Evolutionary conservation across 441 rosid species (phyloP).

Genomic region (Flueggea neowawraea): DNA sequence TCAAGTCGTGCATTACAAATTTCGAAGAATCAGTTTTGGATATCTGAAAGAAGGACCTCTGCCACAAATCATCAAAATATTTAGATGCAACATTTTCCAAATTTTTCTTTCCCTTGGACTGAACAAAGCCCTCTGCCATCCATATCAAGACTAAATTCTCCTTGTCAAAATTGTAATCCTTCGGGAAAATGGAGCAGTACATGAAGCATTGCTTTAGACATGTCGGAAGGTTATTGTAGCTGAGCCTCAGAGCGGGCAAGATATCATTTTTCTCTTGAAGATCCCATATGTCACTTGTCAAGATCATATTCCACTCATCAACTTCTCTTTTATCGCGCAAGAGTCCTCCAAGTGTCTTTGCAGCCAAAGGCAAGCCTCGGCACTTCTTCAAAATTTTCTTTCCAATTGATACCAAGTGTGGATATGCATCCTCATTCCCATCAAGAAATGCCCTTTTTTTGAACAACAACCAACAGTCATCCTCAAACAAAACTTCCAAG

Average conservation of each 20-base stretch:
- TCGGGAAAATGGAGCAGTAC: conserved; percentile 37
- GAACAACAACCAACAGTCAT: conserved; percentile 28
- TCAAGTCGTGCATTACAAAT: conserved; percentile 32
- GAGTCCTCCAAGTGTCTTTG: conserved; percentile 29
- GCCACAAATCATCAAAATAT: conserved; percentile 25
- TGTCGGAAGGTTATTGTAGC: conserved; percentile 29
- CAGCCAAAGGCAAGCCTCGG: conserved; percentile 32
- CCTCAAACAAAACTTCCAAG: conserved; percentile 18
- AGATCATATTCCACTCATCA: conserved; percentile 21
- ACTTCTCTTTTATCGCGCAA: conserved; percentile 15
- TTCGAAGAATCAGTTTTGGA: conserved; percentile 2
- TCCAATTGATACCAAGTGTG: conserved; percentile 23
- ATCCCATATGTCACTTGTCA: conserved; percentile 29
- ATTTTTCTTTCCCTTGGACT: conserved; percentile 2
- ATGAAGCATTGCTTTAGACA: conserved; percentile 34
- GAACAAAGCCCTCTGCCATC: conserved; percentile 41
- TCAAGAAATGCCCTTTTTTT: conserved; percentile 19
- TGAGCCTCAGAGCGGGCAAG: conserved; percentile 26
- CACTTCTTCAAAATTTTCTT: conserved; percentile 30
- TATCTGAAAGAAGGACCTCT: conserved; percentile 31
- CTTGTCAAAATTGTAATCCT: conserved; percentile 16
- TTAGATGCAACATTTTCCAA: conserved; percentile 24
- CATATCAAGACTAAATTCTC: conserved; percentile 25
- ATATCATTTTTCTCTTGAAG: conserved; percentile 20
- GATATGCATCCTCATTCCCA: conserved; percentile 13